These are phyloP conservation scores for Xerocomus amazonicus DNA, from an alignment of 1,284 basidiomycete genomes.

Conservation along the genomic window DNA sequence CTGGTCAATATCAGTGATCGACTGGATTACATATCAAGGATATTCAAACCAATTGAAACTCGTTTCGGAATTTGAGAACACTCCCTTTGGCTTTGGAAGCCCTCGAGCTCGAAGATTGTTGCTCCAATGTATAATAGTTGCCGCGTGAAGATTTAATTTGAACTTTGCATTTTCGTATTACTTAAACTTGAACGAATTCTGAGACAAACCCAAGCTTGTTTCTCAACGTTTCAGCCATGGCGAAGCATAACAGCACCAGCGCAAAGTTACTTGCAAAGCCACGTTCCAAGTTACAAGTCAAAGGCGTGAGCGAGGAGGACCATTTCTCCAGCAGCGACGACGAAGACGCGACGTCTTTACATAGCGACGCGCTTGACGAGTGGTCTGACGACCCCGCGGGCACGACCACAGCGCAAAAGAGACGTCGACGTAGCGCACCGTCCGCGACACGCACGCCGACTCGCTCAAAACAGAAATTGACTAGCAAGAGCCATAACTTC, in stretches of 20 bases:
- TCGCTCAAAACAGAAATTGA: slow-evolving; percentile 1
- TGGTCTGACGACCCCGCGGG: slow-evolving; percentile 18
- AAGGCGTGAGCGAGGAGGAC: slow-evolving; percentile 15
- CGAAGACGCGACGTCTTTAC: slow-evolving; percentile 21
- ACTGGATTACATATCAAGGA: no score
- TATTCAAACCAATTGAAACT: no score
- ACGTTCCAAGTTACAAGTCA: slow-evolving; percentile 5
- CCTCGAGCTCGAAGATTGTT: no score
- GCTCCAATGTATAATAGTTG: no score
- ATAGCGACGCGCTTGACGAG: slow-evolving; percentile 53
- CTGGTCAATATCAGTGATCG: no score
- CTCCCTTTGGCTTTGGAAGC: no score
- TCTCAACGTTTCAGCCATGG: slow-evolving; percentile 8
- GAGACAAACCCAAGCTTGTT: no score
- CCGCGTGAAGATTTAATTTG: no score
- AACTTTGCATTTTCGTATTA: no score
- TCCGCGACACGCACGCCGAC: slow-evolving; percentile 9
- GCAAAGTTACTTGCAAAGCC: slow-evolving; percentile 2
- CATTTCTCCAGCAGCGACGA: slow-evolving; percentile 7
- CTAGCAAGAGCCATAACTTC: background rate
- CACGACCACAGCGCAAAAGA: slow-evolving; percentile 7
- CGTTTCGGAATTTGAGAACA: no score
- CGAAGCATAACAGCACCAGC: slow-evolving; percentile 14
- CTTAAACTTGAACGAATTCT: no score
- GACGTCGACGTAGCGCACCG: slow-evolving; percentile 18